These are phyloP conservation scores for Aspergillus conjunctus DNA, from an alignment of 495 filamentous ascomycete genomes.

Conservation along the genomic window DNA sequence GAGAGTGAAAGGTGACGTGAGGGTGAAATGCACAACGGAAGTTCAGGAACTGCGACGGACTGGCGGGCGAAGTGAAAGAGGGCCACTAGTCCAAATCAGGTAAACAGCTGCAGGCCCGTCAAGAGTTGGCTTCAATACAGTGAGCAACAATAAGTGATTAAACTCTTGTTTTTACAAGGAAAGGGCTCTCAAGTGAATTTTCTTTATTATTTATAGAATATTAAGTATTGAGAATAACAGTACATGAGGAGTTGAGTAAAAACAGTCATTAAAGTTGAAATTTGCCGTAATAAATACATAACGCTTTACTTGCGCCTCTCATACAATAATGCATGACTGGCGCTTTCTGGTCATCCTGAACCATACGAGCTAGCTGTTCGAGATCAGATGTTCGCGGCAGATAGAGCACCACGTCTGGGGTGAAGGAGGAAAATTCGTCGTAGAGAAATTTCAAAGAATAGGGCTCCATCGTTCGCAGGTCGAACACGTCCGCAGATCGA, in stretches of 20 bases:
- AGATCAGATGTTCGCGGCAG: constrained; percentile 89
- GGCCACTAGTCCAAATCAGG: constrained; percentile 27
- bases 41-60: constrained; percentile 7
- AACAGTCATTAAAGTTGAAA: constrained; percentile 36
- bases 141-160: too few species aligned
- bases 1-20: constrained; percentile 1
- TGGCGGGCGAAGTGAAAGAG: background rate
- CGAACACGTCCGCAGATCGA: constrained; percentile 72
- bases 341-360: constrained; percentile 55
- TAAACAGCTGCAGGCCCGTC: constrained; percentile 19
- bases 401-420: constrained; percentile 67
- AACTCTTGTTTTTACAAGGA: too few species aligned
- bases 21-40: constrained; percentile 12
- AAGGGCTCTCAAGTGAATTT: too few species aligned
- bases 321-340: constrained; percentile 90
- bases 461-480: constrained; percentile 84
- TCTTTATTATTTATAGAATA: too few species aligned
- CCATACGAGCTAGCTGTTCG: constrained; percentile 72
- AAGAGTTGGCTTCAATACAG: background rate
- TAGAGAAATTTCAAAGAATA: constrained; percentile 71
- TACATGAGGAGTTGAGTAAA: background rate
- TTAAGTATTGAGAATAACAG: too few species aligned
- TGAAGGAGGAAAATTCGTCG: constrained; percentile 55
- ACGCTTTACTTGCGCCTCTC: constrained; percentile 82
- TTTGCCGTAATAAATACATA: constrained; percentile 57